A percentile compares a stretch with the other conserved stretches of the same genome.
Evolutionary conservation across 2,329 filamentous ascomycete species (phyloP).

Genomic region (Sarocladiaceae sp.): DNA sequence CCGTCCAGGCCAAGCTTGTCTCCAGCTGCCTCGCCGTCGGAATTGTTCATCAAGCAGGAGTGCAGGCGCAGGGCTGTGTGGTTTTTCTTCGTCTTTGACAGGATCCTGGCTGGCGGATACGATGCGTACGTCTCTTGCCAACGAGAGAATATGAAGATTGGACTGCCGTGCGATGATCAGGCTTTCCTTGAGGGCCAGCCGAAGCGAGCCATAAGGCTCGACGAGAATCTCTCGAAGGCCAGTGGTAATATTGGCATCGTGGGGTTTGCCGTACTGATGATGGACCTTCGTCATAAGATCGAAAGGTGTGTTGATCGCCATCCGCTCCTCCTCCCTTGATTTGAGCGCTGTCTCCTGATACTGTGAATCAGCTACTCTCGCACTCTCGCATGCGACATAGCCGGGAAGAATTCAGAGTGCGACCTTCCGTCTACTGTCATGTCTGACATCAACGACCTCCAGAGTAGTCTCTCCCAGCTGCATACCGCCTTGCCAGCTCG

Average conservation of each 20-base stretch:
- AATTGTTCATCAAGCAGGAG: conserved; percentile 29
- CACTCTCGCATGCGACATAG: conserved; percentile 16
- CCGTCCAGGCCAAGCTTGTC: not conserved
- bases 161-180: conserved; percentile 28
- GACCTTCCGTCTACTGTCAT: conserved; percentile 33
- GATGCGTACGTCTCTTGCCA: conserved; percentile 32
- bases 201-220: conserved; percentile 24
- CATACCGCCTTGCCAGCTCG: conserved; percentile 28
- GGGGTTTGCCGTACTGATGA: conserved; percentile 28
- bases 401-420: not conserved
- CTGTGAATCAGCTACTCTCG: conserved; percentile 19
- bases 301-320: conserved; percentile 22
- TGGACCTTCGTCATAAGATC: conserved; percentile 30
- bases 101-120: conserved; percentile 31
- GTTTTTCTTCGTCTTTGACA: conserved; percentile 32
- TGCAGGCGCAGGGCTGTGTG: conserved; percentile 29
- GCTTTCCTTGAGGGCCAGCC: conserved; percentile 25
- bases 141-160: conserved; percentile 31
- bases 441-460: conserved; percentile 28
- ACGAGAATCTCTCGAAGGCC: conserved; percentile 20
- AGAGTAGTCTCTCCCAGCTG: conserved; percentile 29
- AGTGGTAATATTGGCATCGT: conserved; percentile 22
- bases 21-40: conserved; percentile 15
- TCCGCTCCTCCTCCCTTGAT: not conserved
- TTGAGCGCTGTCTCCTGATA: not conserved